Conservation (phyloP, 179 eudicot species). For the Nepenthes alata region DNA sequence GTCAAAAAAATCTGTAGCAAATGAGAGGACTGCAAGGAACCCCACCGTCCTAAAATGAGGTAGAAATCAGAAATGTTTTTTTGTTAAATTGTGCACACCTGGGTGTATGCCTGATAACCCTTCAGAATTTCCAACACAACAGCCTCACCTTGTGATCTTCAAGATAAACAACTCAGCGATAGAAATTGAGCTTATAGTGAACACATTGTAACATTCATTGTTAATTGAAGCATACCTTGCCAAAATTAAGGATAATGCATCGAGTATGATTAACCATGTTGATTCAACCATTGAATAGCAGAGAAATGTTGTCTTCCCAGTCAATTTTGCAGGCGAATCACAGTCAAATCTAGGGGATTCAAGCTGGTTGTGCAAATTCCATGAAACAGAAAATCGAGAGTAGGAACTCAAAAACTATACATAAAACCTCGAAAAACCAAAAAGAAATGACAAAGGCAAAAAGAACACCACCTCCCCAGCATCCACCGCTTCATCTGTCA, state of each 20-base stretch:
- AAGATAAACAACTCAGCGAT: slow-evolving; percentile 21
- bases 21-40: too few species aligned
- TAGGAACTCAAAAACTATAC: neutral
- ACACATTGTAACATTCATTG: slow-evolving; percentile 5
- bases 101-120: slow-evolving; percentile 97
- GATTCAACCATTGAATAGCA: slow-evolving; percentile 89
- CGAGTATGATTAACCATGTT: slow-evolving; percentile 84
- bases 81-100: slow-evolving; percentile 30
- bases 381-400: neutral
- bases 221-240: slow-evolving; percentile 43
- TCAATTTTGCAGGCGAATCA: slow-evolving; percentile 41
- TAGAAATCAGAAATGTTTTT: neutral
- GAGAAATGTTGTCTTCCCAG: slow-evolving; percentile 71
- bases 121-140: slow-evolving; percentile 88
- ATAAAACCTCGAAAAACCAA: neutral
- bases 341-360: slow-evolving; percentile 82
- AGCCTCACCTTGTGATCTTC: slow-evolving; percentile 96
- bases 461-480: slow-evolving; percentile 65
- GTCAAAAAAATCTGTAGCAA: too few species aligned
- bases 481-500: slow-evolving; percentile 98
- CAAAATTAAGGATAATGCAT: slow-evolving; percentile 80
- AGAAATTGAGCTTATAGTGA: neutral
- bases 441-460: neutral
- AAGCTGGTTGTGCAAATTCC: slow-evolving; percentile 44
- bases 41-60: neutral